Percentiles rank a stretch among this genome's conserved stretches.
Evolutionary conservation across 225 moss, liverwort and hornwort species (phyloP).

Genomic region (Ulota crispa): DNA sequence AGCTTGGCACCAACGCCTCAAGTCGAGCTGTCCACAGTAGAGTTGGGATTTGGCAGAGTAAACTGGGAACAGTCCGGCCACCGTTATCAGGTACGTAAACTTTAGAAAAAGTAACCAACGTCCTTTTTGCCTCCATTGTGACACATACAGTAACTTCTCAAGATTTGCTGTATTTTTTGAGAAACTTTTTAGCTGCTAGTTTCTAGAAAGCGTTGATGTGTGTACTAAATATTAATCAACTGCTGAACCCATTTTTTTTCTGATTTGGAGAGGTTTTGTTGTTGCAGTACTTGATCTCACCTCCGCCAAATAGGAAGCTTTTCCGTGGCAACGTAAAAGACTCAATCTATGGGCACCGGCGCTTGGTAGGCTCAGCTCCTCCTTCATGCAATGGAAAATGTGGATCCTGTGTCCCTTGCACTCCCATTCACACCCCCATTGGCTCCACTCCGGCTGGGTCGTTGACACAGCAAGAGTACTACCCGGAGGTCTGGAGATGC

Average conservation of each 20-base stretch:
- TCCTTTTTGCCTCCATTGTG: background rate
- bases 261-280: background rate
- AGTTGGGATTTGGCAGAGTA: background rate
- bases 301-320: conserved; percentile 22
- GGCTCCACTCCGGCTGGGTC: conserved; percentile 36
- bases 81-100: conserved; percentile 24
- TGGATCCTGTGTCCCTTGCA: conserved; percentile 50
- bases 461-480: conserved; percentile 54
- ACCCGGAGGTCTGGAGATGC: conserved; percentile 67
- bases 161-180: background rate
- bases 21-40: conserved; percentile 26
- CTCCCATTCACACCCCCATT: conserved; percentile 49
- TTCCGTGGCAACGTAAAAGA: conserved; percentile 15
- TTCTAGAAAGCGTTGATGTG: background rate
- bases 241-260: background rate
- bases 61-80: conserved; percentile 11
- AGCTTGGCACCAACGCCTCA: conserved; percentile 41
- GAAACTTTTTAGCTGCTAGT: background rate
- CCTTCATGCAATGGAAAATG: conserved; percentile 59
- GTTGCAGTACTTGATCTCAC: conserved; percentile 26
- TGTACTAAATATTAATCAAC: no score
- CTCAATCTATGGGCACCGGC: conserved; percentile 42
- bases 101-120: background rate
- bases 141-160: background rate
- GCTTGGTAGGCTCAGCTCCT: conserved; percentile 54